A percentile compares a stretch with the other conserved stretches of the same genome.
phyloP scores from a whole-genome alignment of 1,139 yeast genomes.

The Scheffersomyces titani region DNA sequence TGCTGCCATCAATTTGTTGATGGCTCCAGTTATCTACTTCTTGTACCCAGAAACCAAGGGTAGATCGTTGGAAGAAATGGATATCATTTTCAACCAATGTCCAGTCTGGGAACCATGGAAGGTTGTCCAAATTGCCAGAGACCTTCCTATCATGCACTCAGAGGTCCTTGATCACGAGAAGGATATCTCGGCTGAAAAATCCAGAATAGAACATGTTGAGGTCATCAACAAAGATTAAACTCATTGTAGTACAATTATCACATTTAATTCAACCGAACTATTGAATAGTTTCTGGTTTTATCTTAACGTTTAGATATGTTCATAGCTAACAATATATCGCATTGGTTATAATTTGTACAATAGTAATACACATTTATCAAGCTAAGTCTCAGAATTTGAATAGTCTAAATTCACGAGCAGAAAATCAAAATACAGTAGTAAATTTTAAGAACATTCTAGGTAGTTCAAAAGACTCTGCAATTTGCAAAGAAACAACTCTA shows the following conservation, averaged over 20 bases:
- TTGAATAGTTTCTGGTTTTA: neutral
- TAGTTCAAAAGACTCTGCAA: neutral
- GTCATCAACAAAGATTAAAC: neutral
- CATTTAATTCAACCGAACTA: neutral
- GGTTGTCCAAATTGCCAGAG: slow-evolving; percentile 37
- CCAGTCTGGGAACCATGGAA: slow-evolving; percentile 39
- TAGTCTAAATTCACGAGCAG: no score
- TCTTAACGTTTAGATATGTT: neutral
- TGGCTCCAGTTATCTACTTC: slow-evolving; percentile 56
- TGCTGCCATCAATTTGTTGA: slow-evolving; percentile 42
- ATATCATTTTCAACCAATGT: slow-evolving; percentile 52
- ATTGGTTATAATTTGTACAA: no score
- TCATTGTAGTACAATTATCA: neutral
- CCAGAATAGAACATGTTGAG: neutral
- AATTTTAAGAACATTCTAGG: neutral
- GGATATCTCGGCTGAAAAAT: slow-evolving; percentile 1
- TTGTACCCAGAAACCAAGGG: slow-evolving; percentile 65
- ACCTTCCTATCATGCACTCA: slow-evolving; percentile 30
- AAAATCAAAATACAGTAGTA: neutral
- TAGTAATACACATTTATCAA: neutral
- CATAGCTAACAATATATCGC: neutral
- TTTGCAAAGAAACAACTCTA: neutral
- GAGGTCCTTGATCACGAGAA: slow-evolving; percentile 14
- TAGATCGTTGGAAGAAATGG: slow-evolving; percentile 61
- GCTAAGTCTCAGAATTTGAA: no score